Evolutionary conservation across 2,329 filamentous ascomycete genomes (phyloP).

Genomic region (Cryphonectria parasitica): DNA sequence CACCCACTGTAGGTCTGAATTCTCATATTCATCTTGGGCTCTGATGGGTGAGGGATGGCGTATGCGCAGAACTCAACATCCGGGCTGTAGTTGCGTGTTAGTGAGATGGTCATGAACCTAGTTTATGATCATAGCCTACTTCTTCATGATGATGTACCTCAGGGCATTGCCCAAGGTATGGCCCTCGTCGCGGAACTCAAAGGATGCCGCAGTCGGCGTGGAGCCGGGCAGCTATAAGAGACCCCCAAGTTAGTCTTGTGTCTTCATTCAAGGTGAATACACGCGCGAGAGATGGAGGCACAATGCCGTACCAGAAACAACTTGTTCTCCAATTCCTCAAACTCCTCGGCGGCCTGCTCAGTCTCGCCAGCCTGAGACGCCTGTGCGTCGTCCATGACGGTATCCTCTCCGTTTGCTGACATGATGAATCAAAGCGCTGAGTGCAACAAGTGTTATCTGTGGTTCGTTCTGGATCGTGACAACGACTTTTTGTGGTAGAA

Average conservation of each 20-base stretch:
- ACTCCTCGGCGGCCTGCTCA: slow-evolving; percentile 35
- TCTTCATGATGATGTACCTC: slow-evolving; percentile 97
- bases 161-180: slow-evolving; percentile 95
- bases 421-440: slow-evolving; percentile 10
- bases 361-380: slow-evolving; percentile 43
- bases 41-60: slow-evolving; percentile 94
- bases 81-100: slow-evolving; percentile 62
- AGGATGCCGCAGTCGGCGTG: slow-evolving; percentile 86
- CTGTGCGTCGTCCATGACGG: slow-evolving; percentile 50
- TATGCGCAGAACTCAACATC: slow-evolving; percentile 98
- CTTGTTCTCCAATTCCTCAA: slow-evolving; percentile 39
- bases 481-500: neutral
- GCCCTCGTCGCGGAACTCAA: slow-evolving; percentile 91
- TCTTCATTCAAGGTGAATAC: neutral
- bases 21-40: slow-evolving; percentile 93
- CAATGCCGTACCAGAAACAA: slow-evolving; percentile 26
- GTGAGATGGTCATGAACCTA: slow-evolving; percentile 8
- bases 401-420: slow-evolving; percentile 34
- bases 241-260: slow-evolving; percentile 13
- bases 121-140: slow-evolving; percentile 60
- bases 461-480: neutral
- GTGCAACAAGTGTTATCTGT: neutral
- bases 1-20: slow-evolving; percentile 93
- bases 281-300: neutral
- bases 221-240: slow-evolving; percentile 75